phyloP scores from a whole-genome alignment of 202 grass and related monocot genomes.

The Setaria italica region DNA sequence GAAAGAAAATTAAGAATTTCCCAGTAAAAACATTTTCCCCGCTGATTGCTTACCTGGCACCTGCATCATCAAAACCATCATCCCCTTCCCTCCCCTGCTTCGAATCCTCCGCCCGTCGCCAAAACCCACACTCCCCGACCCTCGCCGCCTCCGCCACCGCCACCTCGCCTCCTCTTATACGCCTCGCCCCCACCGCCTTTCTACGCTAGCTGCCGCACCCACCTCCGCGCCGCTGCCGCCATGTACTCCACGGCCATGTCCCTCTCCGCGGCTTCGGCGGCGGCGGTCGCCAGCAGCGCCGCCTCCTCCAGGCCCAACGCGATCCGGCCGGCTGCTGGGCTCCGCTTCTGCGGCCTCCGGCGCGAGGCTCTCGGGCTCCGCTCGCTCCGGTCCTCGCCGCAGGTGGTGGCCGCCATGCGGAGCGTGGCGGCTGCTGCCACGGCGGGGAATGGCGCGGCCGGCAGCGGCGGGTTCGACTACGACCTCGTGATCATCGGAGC shows the following conservation, averaged over 20 bases:
- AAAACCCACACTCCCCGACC: conserved; percentile 39
- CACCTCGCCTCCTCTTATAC: conserved; percentile 26
- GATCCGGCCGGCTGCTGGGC: conserved; percentile 20
- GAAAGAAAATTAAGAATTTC: too few relatives aligned
- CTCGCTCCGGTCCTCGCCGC: conserved; percentile 4
- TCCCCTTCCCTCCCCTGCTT: conserved; percentile 16
- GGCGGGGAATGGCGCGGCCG: conserved; percentile 39
- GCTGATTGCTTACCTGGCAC: too few relatives aligned
- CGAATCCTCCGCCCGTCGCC: conserved; percentile 53
- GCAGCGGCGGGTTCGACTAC: conserved; percentile 67
- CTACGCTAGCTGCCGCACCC: neutral
- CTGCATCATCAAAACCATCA: conserved; percentile 14
- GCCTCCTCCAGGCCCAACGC: conserved; percentile 31
- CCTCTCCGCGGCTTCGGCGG: conserved; percentile 25
- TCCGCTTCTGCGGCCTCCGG: conserved; percentile 70
- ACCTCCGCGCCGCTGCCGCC: neutral
- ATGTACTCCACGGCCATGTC: conserved; percentile 54
- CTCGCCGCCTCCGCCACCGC: conserved; percentile 37
- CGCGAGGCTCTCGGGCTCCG: conserved; percentile 50
- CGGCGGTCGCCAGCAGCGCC: conserved; percentile 6
- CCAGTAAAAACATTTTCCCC: too few relatives aligned
- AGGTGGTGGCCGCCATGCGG: conserved; percentile 26
- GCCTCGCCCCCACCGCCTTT: neutral
- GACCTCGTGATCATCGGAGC: conserved; percentile 94
- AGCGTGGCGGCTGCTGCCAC: conserved; percentile 9